A percentile compares a stretch with the other conserved stretches of the same genome.
phyloP scores from a whole-genome alignment of 306 rosid genomes.

The Prunus mume region DNA sequence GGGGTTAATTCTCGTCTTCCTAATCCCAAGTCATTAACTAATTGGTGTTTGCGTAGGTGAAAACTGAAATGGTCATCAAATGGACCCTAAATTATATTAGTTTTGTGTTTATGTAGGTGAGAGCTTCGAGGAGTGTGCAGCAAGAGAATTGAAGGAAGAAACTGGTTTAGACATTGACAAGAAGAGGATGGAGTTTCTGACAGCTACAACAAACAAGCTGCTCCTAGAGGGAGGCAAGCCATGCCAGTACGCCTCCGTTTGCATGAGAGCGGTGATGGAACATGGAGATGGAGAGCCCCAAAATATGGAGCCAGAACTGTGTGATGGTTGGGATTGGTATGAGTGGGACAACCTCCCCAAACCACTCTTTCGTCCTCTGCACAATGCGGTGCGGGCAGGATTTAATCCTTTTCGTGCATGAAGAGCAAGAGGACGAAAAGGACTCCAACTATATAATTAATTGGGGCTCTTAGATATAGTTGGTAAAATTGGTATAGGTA shows the following conservation, averaged over 20 bases:
- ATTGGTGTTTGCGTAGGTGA: too few relatives aligned
- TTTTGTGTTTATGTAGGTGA: constrained; percentile 41
- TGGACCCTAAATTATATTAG: too few relatives aligned
- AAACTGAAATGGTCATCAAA: too few relatives aligned
- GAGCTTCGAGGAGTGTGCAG: constrained; percentile 68
- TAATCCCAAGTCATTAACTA: too few relatives aligned
- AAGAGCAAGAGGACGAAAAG: too few relatives aligned
- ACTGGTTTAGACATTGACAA: constrained; percentile 44
- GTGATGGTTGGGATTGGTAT: constrained; percentile 85
- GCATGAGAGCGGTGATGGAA: constrained; percentile 39
- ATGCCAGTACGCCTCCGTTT: constrained; percentile 52
- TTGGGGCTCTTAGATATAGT: too few relatives aligned
- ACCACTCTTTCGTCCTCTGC: constrained; percentile 64
- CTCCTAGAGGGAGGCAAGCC: constrained; percentile 36
- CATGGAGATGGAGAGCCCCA: constrained; percentile 36
- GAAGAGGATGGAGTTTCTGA: constrained; percentile 35
- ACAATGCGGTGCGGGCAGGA: constrained; percentile 43
- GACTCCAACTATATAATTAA: too few relatives aligned
- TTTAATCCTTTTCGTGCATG: constrained; percentile 51
- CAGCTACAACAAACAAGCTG: constrained; percentile 40
- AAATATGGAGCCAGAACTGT: constrained; percentile 64
- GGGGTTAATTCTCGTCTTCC: too few relatives aligned
- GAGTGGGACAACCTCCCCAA: constrained; percentile 55
- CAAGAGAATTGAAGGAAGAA: constrained; percentile 72
- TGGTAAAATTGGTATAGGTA: too few relatives aligned